Percentiles rank a stretch among this genome's conserved stretches.
Evolutionary conservation across 1,284 basidiomycete species (phyloP).

Genomic region (Puccinia hordei): DNA sequence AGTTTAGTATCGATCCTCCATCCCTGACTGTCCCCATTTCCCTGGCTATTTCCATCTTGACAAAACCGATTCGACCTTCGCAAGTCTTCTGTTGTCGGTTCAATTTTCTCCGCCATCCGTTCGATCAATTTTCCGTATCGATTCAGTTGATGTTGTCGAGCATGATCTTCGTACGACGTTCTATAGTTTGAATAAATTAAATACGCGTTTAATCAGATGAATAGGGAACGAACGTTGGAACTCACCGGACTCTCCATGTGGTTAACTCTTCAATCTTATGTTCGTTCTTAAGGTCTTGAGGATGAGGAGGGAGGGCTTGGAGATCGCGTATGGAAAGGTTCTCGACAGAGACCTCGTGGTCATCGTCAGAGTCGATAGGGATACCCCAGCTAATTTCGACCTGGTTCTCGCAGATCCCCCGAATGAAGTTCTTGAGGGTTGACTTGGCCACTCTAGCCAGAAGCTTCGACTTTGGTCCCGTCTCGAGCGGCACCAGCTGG

Average conservation of each 20-base stretch:
- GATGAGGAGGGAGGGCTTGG: slow-evolving; percentile 34
- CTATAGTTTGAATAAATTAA: neutral
- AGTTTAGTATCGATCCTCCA: slow-evolving; percentile 15
- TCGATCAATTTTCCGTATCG: slow-evolving; percentile 25
- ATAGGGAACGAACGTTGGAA: neutral
- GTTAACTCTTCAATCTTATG: slow-evolving; percentile 28
- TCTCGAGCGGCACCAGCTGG: neutral
- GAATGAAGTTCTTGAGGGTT: slow-evolving; percentile 19
- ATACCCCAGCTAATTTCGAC: slow-evolving; percentile 39
- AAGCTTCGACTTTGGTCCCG: neutral
- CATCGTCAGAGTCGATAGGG: neutral
- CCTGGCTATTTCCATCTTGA: too few species aligned
- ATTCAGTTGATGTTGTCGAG: slow-evolving; percentile 39
- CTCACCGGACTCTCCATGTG: slow-evolving; percentile 31
- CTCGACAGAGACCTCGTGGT: neutral
- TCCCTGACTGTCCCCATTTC: neutral
- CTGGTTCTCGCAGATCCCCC: slow-evolving; percentile 35
- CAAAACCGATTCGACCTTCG: neutral
- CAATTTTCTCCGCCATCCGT: neutral
- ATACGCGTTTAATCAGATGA: neutral
- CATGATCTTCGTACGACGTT: slow-evolving; percentile 46
- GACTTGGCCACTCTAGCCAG: slow-evolving; percentile 15
- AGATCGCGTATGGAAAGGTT: slow-evolving; percentile 11
- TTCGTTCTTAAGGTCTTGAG: slow-evolving; percentile 41
- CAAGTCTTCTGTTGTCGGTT: neutral